These are phyloP conservation scores for Oidium heveae DNA, from an alignment of 2,329 filamentous ascomycete genomes.

Conservation along the genomic window DNA sequence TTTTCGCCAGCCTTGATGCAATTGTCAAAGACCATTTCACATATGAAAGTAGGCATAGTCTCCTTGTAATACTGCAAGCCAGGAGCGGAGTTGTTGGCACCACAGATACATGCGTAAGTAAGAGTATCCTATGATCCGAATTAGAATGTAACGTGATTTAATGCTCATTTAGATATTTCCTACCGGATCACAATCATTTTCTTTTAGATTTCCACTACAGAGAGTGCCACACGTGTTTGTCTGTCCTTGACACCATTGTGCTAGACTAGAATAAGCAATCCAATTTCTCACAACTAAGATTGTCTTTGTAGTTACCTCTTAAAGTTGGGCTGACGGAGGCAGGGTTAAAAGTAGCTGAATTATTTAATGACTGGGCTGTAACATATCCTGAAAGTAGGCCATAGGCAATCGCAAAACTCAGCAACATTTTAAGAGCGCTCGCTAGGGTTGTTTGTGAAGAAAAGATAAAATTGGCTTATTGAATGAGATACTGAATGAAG, in stretches of 20 bases:
- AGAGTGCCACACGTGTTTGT: conserved; percentile 32
- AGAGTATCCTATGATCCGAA: conserved; percentile 19
- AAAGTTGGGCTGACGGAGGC: too few relatives aligned
- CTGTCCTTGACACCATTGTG: conserved; percentile 31
- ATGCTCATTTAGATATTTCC: conserved; percentile 10
- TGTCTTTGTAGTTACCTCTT: too few relatives aligned
- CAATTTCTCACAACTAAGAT: too few relatives aligned
- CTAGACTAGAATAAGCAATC: conserved; percentile 10
- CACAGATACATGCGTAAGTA: conserved; percentile 30
- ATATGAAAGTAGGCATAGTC: conserved; percentile 35
- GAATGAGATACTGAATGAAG: too few relatives aligned
- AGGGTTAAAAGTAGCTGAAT: too few relatives aligned
- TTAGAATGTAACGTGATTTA: background rate
- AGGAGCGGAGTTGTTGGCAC: conserved; percentile 23
- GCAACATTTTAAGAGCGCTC: too few relatives aligned
- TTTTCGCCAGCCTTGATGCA: conserved; percentile 22
- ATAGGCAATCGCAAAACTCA: too few relatives aligned
- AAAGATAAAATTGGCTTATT: too few relatives aligned
- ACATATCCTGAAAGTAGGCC: too few relatives aligned
- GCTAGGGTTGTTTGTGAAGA: too few relatives aligned
- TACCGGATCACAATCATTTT: conserved; percentile 32
- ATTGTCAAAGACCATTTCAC: conserved; percentile 23
- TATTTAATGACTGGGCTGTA: too few relatives aligned
- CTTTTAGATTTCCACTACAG: conserved; percentile 23
- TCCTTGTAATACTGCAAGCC: conserved; percentile 28